phyloP scores from a whole-genome alignment of 768 basidiomycete species.

The Mycena haematopus region DNA sequence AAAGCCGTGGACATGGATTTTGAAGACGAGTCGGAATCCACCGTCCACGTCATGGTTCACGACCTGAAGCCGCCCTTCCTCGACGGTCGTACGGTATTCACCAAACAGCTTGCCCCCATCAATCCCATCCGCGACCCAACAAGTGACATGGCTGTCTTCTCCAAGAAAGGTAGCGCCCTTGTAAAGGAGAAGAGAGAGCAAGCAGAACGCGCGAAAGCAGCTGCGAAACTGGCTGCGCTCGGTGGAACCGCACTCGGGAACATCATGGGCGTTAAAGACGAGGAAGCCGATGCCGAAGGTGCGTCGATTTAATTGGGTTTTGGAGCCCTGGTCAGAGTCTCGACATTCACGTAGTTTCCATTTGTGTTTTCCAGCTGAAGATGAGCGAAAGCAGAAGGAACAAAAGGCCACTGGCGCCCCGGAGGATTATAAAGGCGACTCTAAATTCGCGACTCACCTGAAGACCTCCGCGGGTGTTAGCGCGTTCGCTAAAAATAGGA shows the following conservation, averaged over 20 bases:
- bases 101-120: slow-evolving; percentile 95
- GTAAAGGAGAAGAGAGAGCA: slow-evolving; percentile 97
- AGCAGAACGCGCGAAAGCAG: slow-evolving; percentile 94
- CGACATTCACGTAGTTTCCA: slow-evolving; percentile 79
- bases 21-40: slow-evolving; percentile 94
- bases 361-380: slow-evolving; percentile 59
- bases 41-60: slow-evolving; percentile 97
- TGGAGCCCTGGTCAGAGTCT: slow-evolving; percentile 51
- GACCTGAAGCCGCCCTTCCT: slow-evolving; percentile 97
- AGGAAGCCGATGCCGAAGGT: slow-evolving; percentile 93
- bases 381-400: slow-evolving; percentile 53
- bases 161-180: slow-evolving; percentile 94
- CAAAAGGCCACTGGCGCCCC: slow-evolving; percentile 59
- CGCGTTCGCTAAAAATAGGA: slow-evolving; percentile 79
- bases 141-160: slow-evolving; percentile 94
- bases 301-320: slow-evolving; percentile 42
- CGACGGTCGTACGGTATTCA: slow-evolving; percentile 95
- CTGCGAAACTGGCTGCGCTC: slow-evolving; percentile 91
- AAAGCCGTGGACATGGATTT: slow-evolving; percentile 91
- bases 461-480: slow-evolving; percentile 81
- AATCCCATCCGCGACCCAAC: slow-evolving; percentile 94
- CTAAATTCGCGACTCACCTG: slow-evolving; percentile 95
- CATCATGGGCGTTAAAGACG: slow-evolving; percentile 96
- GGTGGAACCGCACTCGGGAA: slow-evolving; percentile 96
- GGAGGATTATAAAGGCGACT: slow-evolving; percentile 89